Base-by-base conservation (phyloP, 495 filamentous ascomycete genomes). In the Penicillium soppii region DNA sequence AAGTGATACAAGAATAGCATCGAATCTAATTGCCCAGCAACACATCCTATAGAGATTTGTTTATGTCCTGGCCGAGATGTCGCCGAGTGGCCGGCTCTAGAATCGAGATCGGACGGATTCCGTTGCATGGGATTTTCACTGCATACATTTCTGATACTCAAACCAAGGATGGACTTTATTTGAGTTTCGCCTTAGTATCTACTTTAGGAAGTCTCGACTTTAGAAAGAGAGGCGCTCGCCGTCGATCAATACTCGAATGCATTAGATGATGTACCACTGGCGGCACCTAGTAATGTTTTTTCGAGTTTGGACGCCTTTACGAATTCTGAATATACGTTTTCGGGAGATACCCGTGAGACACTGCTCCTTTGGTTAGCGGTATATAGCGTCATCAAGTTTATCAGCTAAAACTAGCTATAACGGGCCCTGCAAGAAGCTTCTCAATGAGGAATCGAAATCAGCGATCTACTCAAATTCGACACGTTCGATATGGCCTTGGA, bases 41-140 rank as follows among this genome's bases (percentile, higher is more conserved):
- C 7, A 8, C 12, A 15, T 5, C 23, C 25, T 20, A 41, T 30
- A n/a, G 13, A 22, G 19, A 22, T 8, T 10, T 19, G 7, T 2
- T n/a, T 21, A 4, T 13, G 13, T 1, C 17, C 7, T 20, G 26
- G 17, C 35, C 33, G 46, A 22, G 35, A 29, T 16, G 33, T n/a
- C 5, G 13, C 47, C 25, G 46, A 41, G 16, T 19, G 23, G 25
- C 25, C 25, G 17, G 46, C 4, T 23, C 8, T 7, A 23, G 38
- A 23, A 17, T 41, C 47, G n/a, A 41, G 37, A 32, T 40, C 47
- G 47, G 47, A 32, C 29, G 35, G 25, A 41, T 32, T 32, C 26
- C 20, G 25, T 16, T 39, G 35, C 35, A 48, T 39, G 26, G 13
- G 19, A 41, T 39, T 39, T 48, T 7, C 37, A 39, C 32, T 16